Conservation (phyloP, 805 yeast species). For the Saturnispora sekii region DNA sequence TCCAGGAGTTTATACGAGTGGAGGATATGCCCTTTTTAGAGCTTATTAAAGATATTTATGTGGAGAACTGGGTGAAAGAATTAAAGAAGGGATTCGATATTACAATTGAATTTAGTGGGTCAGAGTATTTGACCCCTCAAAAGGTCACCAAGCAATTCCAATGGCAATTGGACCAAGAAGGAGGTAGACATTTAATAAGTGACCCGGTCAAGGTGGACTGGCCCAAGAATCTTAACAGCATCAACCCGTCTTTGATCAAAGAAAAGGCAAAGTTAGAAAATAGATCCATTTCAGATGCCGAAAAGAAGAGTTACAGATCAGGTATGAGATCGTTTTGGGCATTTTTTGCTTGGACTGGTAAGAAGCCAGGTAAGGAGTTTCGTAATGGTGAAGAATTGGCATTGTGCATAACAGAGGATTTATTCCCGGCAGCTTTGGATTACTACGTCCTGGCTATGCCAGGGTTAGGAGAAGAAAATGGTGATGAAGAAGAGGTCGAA, state of each 20-base stretch:
- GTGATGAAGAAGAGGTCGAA: constrained; percentile 41
- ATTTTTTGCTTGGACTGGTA: constrained; percentile 82
- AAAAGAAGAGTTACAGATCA: constrained; percentile 50
- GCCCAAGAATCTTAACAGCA: constrained; percentile 53
- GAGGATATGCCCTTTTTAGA: constrained; percentile 76
- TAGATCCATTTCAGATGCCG: constrained; percentile 35
- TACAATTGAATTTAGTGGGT: constrained; percentile 43
- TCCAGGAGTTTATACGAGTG: constrained; percentile 66
- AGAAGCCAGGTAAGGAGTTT: constrained; percentile 66
- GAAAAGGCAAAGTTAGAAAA: constrained; percentile 21
- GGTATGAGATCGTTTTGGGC: constrained; percentile 83
- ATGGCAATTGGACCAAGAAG: constrained; percentile 35
- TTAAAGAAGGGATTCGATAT: constrained; percentile 40
- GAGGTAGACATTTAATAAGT: constrained; percentile 47
- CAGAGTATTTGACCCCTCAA: constrained; percentile 43
- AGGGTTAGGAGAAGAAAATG: constrained; percentile 44
- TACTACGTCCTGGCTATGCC: constrained; percentile 72
- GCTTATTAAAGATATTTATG: constrained; percentile 49
- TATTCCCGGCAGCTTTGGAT: constrained; percentile 78
- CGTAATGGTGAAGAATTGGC: constrained; percentile 75
- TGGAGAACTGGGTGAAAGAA: constrained; percentile 38
- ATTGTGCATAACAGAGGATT: constrained; percentile 59
- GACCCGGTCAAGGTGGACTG: constrained; percentile 48
- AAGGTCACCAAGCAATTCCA: constrained; percentile 51
- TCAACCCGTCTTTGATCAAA: constrained; percentile 45